Evolutionary conservation across 2,329 filamentous ascomycete species (phyloP).

Genomic region (Trichoderma guizhouense): DNA sequence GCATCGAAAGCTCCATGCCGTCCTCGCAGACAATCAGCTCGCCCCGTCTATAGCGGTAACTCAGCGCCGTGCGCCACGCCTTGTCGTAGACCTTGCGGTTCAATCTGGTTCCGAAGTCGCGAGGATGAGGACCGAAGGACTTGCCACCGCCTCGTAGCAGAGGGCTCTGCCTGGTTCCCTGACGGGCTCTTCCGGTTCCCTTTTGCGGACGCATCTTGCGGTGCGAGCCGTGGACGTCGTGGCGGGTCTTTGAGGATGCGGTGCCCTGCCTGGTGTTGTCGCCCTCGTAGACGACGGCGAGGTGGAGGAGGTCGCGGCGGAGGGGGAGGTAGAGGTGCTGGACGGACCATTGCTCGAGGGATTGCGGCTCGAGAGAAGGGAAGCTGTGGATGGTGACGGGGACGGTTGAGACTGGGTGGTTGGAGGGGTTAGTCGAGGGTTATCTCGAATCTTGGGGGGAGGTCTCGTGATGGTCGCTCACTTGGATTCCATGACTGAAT

Average conservation of each 20-base stretch:
- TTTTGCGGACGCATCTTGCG: constrained; percentile 85
- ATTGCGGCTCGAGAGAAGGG: constrained; percentile 78
- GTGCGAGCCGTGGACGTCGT: constrained; percentile 78
- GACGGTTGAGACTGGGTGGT: constrained; percentile 55
- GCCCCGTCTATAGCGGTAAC: constrained; percentile 82
- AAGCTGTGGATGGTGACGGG: constrained; percentile 86
- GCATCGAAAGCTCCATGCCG: constrained; percentile 63
- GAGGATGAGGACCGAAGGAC: constrained; percentile 81
- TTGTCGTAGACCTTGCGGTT: constrained; percentile 91
- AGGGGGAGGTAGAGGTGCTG: constrained; percentile 85
- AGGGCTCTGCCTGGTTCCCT: constrained; percentile 78
- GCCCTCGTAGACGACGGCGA: constrained; percentile 88
- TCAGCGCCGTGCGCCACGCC: constrained; percentile 90
- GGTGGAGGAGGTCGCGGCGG: constrained; percentile 86
- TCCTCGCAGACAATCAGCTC: constrained; percentile 84
- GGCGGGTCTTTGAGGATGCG: constrained; percentile 75
- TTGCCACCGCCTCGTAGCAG: constrained; percentile 83
- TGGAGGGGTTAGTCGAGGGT: not conserved
- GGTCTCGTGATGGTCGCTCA: constrained; percentile 27
- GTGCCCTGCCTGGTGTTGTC: constrained; percentile 85
- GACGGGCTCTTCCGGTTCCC: constrained; percentile 74
- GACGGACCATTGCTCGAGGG: constrained; percentile 72
- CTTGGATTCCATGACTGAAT: constrained; percentile 45
- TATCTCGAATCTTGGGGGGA: not conserved
- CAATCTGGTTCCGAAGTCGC: constrained; percentile 82